Base-by-base conservation (phyloP, 2,329 filamentous ascomycete species). In the Dactylellina drechsleri region DNA sequence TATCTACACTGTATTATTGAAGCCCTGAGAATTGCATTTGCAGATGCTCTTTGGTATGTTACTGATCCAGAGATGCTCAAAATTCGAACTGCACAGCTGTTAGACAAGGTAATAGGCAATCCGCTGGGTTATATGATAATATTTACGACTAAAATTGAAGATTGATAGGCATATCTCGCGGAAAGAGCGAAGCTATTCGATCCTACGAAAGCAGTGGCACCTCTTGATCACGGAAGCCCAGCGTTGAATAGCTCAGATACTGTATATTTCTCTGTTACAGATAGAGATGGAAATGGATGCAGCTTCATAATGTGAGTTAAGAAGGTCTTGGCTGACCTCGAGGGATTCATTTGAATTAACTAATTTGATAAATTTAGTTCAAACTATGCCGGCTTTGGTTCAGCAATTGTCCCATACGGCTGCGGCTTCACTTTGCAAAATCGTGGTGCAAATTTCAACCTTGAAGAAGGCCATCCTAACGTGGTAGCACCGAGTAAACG, bases 341-440 rank as follows among this genome's bases (percentile, higher is more conserved):
- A 50, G n/a, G 36, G 23, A 58, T 23, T 28, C 12, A 28, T 12
- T 26, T 26, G 23, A 13, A 13, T 15, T 36, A 36, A 36, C 6
- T 26, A 7, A 16, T 15, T 12, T 58, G 18, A 57, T 76, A 53
- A n/a, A 56, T 36, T 47, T 20, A 78, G 77, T 86, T 93, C 90
- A 82, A 96, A 94, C 85, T 98, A 93, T 83, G 89, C 87, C 66
- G 92, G 92, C 0, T 94, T 98, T 82, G 95, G 95, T 61, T 95
- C 92, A 0, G 86, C 85, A 78, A 96, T 98, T 80, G 88, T 99
- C 59, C 94, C 95, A 18, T 83, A 85, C 49, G 92, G 90, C 5
- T 96, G 92, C 81, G 94, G 94, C 6, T 98, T 98, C 83, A 94
- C 92, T 0, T 86, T 99, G 18, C 95, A 99, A 81, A 97, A 97